Evolutionary conservation across 495 filamentous ascomycete genomes (phyloP).

Genomic region (Annulohypoxylon moriforme): DNA sequence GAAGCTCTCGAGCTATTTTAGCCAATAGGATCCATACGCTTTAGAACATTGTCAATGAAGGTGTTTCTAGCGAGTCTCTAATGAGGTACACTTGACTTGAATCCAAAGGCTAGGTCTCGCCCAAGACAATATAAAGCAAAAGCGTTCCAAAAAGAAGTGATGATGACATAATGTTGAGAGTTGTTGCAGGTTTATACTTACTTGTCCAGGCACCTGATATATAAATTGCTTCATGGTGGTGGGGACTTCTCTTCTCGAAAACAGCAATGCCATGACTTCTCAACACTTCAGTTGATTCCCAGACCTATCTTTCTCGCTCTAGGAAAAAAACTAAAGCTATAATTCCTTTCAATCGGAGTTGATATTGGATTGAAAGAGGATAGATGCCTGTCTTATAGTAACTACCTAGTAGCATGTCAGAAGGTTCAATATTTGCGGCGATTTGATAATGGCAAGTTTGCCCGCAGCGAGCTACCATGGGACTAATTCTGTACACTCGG

Average conservation of each 20-base stretch:
- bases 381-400: not conserved
- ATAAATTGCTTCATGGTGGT: too few relatives aligned
- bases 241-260: too few relatives aligned
- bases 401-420: not conserved
- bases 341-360: too few relatives aligned
- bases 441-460: slow-evolving; percentile 13
- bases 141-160: not conserved
- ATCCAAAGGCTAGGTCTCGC: too few relatives aligned
- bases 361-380: not conserved
- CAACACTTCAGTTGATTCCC: too few relatives aligned
- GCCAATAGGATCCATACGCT: not conserved
- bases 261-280: too few relatives aligned
- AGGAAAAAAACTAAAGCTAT: too few relatives aligned
- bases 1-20: not conserved
- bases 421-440: not conserved
- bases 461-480: not conserved
- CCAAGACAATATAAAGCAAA: too few relatives aligned
- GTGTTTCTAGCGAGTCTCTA: not conserved
- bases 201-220: too few relatives aligned
- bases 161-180: not conserved
- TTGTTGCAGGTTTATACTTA: too few relatives aligned
- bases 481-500: not conserved
- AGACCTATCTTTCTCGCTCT: too few relatives aligned
- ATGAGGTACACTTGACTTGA: too few relatives aligned
- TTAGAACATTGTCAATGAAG: not conserved